phyloP scores from a whole-genome alignment of 1,284 basidiomycete genomes.

The Ustanciosporium gigantosporum region DNA sequence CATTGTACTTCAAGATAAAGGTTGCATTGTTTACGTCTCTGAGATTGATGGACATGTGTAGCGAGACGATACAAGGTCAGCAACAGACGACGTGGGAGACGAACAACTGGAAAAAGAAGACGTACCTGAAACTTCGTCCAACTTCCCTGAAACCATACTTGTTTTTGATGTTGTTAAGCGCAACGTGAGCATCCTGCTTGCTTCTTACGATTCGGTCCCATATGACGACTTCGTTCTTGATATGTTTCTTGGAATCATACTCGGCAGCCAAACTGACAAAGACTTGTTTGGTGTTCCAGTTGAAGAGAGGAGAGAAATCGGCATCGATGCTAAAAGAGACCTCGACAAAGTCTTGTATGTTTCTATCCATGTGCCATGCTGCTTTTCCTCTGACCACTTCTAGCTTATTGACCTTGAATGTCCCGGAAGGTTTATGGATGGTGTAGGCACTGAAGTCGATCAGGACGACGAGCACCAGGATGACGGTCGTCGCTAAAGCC shows the following conservation, averaged over 20 bases:
- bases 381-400: constrained; percentile 62
- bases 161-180: constrained; percentile 70
- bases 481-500: constrained; percentile 66
- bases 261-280: constrained; percentile 66
- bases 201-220: constrained; percentile 86
- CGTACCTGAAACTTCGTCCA: constrained; percentile 76
- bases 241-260: constrained; percentile 39
- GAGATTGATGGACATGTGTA: background rate
- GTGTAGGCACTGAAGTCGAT: constrained; percentile 42
- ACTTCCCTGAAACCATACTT: constrained; percentile 83
- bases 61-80: constrained; percentile 1
- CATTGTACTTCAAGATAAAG: constrained; percentile 81
- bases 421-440: constrained; percentile 64
- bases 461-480: constrained; percentile 67
- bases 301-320: constrained; percentile 80
- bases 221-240: constrained; percentile 79
- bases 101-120: constrained; percentile 30
- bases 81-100: background rate
- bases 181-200: constrained; percentile 74
- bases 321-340: constrained; percentile 36
- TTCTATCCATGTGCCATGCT: constrained; percentile 46
- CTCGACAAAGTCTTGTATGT: constrained; percentile 49
- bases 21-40: constrained; percentile 64
- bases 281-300: constrained; percentile 93
- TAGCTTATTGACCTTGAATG: constrained; percentile 68